Evolutionary conservation across 306 rosid species (phyloP).

Genomic region (Malus orientalis): DNA sequence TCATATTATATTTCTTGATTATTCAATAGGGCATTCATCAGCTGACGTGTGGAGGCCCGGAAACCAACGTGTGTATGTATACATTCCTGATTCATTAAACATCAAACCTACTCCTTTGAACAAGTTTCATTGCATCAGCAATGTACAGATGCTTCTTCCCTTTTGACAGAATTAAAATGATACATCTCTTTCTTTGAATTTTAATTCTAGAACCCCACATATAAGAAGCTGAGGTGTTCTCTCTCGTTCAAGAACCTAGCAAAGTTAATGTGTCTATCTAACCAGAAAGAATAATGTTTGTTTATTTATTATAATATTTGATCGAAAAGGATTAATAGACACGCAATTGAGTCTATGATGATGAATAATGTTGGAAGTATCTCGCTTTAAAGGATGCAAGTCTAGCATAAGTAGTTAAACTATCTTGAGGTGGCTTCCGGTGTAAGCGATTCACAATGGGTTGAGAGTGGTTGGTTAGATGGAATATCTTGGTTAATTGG

Average conservation of each 20-base stretch:
- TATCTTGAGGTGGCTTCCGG: not conserved
- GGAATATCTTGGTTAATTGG: no score
- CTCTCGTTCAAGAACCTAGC: no score
- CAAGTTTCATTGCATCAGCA: not conserved
- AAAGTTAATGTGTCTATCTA: not conserved
- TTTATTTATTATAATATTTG: not conserved
- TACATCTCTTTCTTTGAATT: no score
- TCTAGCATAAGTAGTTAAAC: no score
- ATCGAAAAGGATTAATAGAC: not conserved
- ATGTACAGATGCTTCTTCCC: not conserved
- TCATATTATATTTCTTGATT: no score
- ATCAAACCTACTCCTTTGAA: not conserved
- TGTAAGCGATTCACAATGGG: not conserved
- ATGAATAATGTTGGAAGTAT: not conserved
- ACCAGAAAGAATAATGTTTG: no score
- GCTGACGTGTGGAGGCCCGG: not conserved
- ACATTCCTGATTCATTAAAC: not conserved
- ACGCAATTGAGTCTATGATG: not conserved
- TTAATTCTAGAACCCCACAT: not conserved
- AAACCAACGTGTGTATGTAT: not conserved
- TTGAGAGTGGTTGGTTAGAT: not conserved
- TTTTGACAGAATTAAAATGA: not conserved
- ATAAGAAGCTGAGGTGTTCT: not conserved
- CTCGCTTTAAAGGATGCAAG: not conserved
- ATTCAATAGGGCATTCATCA: not conserved